A percentile compares a stretch with the other conserved stretches of the same genome.
Conservation (phyloP, 2,329 filamentous ascomycete species). For the Alternaria infectoria region DNA sequence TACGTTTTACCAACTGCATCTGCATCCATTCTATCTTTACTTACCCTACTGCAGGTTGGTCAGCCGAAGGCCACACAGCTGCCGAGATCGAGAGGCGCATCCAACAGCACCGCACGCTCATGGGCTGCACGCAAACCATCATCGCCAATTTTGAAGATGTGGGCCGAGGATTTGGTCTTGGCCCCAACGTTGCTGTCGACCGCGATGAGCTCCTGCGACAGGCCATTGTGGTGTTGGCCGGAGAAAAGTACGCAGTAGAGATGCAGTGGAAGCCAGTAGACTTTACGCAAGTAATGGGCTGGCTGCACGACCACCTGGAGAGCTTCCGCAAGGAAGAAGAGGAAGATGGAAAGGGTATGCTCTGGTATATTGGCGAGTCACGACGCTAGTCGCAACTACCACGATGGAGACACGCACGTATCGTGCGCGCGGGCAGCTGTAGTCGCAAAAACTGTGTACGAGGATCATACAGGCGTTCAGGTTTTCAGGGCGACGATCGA, state of each 20-base stretch:
- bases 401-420: conserved; percentile 3
- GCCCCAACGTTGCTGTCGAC: conserved; percentile 24
- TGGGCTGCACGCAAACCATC: conserved; percentile 42
- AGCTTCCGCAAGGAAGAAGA: conserved; percentile 35
- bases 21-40: conserved; percentile 2
- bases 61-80: conserved; percentile 33
- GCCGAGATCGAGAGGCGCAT: conserved; percentile 42
- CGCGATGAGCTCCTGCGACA: conserved; percentile 43
- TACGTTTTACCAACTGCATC: conserved; percentile 20
- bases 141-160: conserved; percentile 41
- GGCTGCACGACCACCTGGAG: conserved; percentile 38
- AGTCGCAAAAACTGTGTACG: conserved; percentile 14
- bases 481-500: conserved; percentile 8
- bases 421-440: background rate
- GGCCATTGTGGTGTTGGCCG: conserved; percentile 42
- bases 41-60: conserved; percentile 35
- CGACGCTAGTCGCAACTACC: background rate
- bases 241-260: conserved; percentile 38
- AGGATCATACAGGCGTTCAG: conserved; percentile 14
- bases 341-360: conserved; percentile 33
- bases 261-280: conserved; percentile 43
- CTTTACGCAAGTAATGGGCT: conserved; percentile 36
- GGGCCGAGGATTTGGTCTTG: conserved; percentile 29
- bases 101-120: conserved; percentile 41
- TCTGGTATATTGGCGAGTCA: conserved; percentile 35